Conservation (phyloP, 805 yeast genomes). For the Yarrowia porcina region DNA sequence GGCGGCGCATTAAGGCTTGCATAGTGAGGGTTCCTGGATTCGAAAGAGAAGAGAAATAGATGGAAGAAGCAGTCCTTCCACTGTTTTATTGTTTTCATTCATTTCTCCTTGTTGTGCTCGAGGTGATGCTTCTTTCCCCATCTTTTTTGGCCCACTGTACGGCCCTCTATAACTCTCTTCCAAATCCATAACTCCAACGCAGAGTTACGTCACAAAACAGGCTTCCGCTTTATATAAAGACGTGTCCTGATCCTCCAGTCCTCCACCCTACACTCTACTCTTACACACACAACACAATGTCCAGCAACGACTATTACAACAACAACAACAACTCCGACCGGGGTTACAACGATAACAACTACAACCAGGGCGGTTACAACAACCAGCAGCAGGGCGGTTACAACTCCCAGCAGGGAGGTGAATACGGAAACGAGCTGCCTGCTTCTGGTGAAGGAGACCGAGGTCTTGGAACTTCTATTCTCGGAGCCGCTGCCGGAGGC, state of each 20-base stretch:
- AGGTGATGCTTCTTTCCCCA: neutral
- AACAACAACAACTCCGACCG: constrained; percentile 1
- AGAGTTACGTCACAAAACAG: constrained; percentile 7
- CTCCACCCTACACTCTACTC: neutral
- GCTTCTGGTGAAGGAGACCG: constrained; percentile 1
- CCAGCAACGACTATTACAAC: constrained; percentile 17
- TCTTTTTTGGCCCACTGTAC: neutral
- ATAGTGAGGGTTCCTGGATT: neutral
- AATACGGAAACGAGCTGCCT: constrained; percentile 1
- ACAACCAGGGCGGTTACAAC: constrained; percentile 14
- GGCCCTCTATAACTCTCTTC: neutral
- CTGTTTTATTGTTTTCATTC: no score
- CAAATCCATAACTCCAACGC: neutral
- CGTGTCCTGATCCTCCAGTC: neutral
- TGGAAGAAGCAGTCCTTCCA: no score
- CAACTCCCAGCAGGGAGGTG: neutral
- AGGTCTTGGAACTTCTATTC: constrained; percentile 18
- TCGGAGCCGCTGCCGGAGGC: constrained; percentile 27
- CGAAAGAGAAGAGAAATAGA: no score
- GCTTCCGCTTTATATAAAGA: neutral
- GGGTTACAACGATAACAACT: neutral
- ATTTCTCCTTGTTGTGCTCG: no score
- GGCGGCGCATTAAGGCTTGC: no score
- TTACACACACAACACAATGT: neutral
- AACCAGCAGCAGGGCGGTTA: neutral